phyloP scores from a whole-genome alignment of 768 basidiomycete species.

The Rickenella mellea region DNA sequence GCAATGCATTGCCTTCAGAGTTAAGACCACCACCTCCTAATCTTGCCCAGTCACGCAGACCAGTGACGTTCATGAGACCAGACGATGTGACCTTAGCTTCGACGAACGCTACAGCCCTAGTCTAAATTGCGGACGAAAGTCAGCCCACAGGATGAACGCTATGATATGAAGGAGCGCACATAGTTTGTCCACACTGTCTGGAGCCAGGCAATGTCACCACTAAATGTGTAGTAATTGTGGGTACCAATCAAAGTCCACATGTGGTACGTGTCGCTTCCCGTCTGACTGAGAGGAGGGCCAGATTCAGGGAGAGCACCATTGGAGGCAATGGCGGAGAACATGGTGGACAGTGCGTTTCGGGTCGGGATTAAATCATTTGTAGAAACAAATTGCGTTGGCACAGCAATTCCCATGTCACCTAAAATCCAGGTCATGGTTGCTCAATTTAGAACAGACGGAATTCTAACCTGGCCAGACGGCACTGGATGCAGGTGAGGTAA shows the following conservation, averaged over 20 bases:
- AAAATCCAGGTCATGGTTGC: neutral
- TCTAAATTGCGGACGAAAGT: constrained; percentile 11
- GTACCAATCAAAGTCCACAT: constrained; percentile 53
- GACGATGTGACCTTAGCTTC: constrained; percentile 39
- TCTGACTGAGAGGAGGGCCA: constrained; percentile 33
- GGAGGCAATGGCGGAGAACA: constrained; percentile 46
- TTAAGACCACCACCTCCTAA: constrained; percentile 47
- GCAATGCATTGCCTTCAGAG: constrained; percentile 44
- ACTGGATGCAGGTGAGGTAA: constrained; percentile 14
- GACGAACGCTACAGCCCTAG: constrained; percentile 44
- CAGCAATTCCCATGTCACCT: constrained; percentile 58
- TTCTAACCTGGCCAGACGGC: constrained; percentile 47
- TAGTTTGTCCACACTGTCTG: constrained; percentile 42
- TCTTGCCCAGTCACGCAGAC: constrained; percentile 48
- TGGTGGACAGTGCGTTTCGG: constrained; percentile 45
- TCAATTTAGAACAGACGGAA: neutral
- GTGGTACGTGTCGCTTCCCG: constrained; percentile 46
- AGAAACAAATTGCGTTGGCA: constrained; percentile 51
- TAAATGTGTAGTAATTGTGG: constrained; percentile 47
- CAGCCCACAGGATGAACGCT: neutral
- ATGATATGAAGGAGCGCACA: neutral
- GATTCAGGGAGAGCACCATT: constrained; percentile 51
- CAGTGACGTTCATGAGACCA: constrained; percentile 47
- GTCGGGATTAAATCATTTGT: constrained; percentile 50
- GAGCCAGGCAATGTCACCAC: constrained; percentile 45